Base-by-base conservation (phyloP, 305 asterid species). In the Plantago coronopus region DNA sequence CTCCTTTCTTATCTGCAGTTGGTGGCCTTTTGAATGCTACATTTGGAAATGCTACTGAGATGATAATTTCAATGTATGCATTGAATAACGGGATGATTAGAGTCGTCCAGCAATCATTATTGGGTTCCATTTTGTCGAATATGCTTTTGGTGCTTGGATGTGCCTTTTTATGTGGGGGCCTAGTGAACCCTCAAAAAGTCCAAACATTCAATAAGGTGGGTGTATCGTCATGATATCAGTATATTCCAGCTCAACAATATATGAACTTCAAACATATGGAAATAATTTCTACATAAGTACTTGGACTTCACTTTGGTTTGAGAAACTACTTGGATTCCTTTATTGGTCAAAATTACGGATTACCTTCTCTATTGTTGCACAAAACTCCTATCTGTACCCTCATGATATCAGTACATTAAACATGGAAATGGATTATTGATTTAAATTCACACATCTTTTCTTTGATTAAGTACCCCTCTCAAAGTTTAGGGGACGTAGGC, bases 121-220 rank as follows among this genome's bases (percentile, higher is more conserved):
- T 94, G 40, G 99, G 96, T 63, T 94, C 99, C 64, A 89, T 94
- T 65, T 90, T 94, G 73, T 94, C 99, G 17, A 94, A 94, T 70
- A 90, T 94, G 97, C 87, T 94, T 63, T 74, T 94, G 78, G 97
- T 94, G 59, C 97, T 94, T 56, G 99, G 99, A 48, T 94, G 97
- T 25, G 96, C 99, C 74, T 94, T 94, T 79, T 83, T 94, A 61
- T 80, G 95, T 21, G 99, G 99, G 64, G 99, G 99, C 57, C 70
- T 90, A 6, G 88, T 80, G 72, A 95, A 90, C 76, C 73, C 37
- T 42, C 78, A 80, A 65, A 87, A 79, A 78, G 89, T 90, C 51
- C 99, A 94, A 79, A 63, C 59, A 48, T 94, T 94, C 78, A 84
- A 81, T 71, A 84, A 94, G 95, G 99, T 88, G 77, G 82, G 38